Percentiles rank a stretch among this genome's conserved stretches.
These are phyloP conservation scores for Rosellinia necatrix DNA, from an alignment of 2,329 filamentous ascomycete species.

Conservation along the genomic window DNA sequence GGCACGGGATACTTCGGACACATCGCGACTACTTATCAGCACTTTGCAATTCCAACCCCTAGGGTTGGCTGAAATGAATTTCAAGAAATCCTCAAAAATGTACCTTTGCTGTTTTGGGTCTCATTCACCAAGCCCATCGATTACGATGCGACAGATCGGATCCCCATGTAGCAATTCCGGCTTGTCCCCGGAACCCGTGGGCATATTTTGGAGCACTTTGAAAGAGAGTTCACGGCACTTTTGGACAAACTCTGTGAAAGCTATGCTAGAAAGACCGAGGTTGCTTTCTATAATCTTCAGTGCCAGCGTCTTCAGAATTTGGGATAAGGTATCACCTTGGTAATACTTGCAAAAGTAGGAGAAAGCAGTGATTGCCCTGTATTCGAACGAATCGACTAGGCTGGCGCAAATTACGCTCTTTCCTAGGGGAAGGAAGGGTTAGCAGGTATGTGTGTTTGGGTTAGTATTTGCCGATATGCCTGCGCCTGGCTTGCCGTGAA, in stretches of 20 bases:
- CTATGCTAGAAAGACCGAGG: slow-evolving; percentile 1
- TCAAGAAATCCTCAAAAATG: slow-evolving; percentile 6
- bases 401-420: slow-evolving; percentile 13
- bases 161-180: slow-evolving; percentile 2
- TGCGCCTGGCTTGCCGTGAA: slow-evolving; percentile 14
- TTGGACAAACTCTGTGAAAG: slow-evolving; percentile 5
- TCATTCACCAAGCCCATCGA: slow-evolving; percentile 13
- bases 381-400: background rate
- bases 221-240: slow-evolving; percentile 9
- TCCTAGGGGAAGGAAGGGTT: background rate
- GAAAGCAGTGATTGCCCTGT: background rate
- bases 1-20: slow-evolving; percentile 1
- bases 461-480: background rate
- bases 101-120: slow-evolving; percentile 3
- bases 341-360: slow-evolving; percentile 17
- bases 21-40: slow-evolving; percentile 11
- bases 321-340: slow-evolving; percentile 3
- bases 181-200: slow-evolving; percentile 1
- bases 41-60: slow-evolving; percentile 8
- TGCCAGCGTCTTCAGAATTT: slow-evolving; percentile 4
- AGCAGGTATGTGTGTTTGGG: background rate
- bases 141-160: slow-evolving; percentile 8
- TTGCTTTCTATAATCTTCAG: slow-evolving; percentile 2
- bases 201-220: slow-evolving; percentile 5
- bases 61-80: slow-evolving; percentile 1